phyloP scores from a whole-genome alignment of 139 green algal genomes.

The Desmodesmus armatus region DNA sequence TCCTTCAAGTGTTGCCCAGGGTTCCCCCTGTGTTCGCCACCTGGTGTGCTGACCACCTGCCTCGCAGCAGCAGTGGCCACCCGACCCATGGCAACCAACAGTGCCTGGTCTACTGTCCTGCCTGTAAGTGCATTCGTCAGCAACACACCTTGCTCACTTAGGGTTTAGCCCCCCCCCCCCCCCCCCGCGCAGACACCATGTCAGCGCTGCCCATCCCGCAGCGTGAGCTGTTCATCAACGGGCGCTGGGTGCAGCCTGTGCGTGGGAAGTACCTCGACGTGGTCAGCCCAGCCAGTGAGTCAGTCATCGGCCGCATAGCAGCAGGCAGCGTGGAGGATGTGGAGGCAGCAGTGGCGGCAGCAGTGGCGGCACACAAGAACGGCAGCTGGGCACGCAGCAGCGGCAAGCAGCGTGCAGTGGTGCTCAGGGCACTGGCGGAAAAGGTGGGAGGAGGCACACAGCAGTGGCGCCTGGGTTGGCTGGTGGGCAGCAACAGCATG shows the following conservation, averaged over 20 bases:
- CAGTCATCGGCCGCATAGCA: constrained; percentile 71
- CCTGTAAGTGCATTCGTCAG: background rate
- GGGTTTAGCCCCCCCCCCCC: too few relatives aligned
- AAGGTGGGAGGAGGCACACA: constrained; percentile 60
- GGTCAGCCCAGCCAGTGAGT: constrained; percentile 68
- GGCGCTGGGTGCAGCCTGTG: constrained; percentile 54
- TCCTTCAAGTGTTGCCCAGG: too few relatives aligned
- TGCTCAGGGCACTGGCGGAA: constrained; percentile 67
- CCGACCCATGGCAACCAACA: too few relatives aligned
- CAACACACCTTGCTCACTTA: background rate
- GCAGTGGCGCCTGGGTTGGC: background rate
- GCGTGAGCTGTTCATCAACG: constrained; percentile 71
- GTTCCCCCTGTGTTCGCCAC: too few relatives aligned
- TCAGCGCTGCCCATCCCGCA: constrained; percentile 36
- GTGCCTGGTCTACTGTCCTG: too few relatives aligned
- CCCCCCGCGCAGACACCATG: background rate
- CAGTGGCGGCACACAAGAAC: constrained; percentile 50
- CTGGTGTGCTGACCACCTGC: too few relatives aligned
- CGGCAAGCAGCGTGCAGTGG: constrained; percentile 62
- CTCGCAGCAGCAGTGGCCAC: too few relatives aligned
- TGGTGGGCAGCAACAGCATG: background rate
- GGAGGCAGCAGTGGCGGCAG: constrained; percentile 66
- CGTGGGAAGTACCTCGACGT: constrained; percentile 56
- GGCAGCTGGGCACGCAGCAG: constrained; percentile 63
- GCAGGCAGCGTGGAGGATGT: constrained; percentile 68